Conservation (phyloP, 2,329 filamentous ascomycete genomes). For the Colletotrichum agaves region DNA sequence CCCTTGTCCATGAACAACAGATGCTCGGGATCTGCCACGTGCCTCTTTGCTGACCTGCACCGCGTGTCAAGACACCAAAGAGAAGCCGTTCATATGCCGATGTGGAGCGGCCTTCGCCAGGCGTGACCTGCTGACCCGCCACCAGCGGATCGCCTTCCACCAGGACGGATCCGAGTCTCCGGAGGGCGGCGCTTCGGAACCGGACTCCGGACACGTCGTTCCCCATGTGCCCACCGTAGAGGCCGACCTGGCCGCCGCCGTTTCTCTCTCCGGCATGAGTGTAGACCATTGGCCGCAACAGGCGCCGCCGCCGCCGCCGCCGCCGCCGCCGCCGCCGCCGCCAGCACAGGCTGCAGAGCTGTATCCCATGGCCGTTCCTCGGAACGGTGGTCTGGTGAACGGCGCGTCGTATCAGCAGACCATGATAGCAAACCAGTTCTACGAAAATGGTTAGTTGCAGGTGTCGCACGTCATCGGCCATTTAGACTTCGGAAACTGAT, state of each 20-base stretch:
- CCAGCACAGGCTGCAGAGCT: constrained; percentile 11
- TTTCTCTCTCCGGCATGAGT: constrained; percentile 48
- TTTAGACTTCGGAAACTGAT: not conserved
- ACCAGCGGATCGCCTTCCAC: constrained; percentile 53
- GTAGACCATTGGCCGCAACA: constrained; percentile 42
- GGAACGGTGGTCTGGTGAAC: constrained; percentile 24
- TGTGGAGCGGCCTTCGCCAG: constrained; percentile 58
- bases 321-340: not conserved
- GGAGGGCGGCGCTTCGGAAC: constrained; percentile 29
- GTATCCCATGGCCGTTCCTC: constrained; percentile 27
- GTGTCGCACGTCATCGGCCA: not conserved
- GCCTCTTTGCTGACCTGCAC: constrained; percentile 18
- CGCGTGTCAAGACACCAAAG: constrained; percentile 54
- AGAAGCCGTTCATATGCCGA: constrained; percentile 57
- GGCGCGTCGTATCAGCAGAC: constrained; percentile 42
- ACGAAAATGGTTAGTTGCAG: constrained; percentile 39
- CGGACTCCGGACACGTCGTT: constrained; percentile 41
- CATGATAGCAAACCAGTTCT: constrained; percentile 41
- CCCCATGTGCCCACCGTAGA: constrained; percentile 43
- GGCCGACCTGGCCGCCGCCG: constrained; percentile 43
- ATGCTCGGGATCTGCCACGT: constrained; percentile 3
- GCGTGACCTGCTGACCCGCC: constrained; percentile 56
- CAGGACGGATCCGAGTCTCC: constrained; percentile 41
- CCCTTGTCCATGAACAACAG: constrained; percentile 5
- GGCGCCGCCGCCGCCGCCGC: not conserved